phyloP scores from a whole-genome alignment of 2,329 filamentous ascomycete species.

The Pseudogymnoascus sp. region DNA sequence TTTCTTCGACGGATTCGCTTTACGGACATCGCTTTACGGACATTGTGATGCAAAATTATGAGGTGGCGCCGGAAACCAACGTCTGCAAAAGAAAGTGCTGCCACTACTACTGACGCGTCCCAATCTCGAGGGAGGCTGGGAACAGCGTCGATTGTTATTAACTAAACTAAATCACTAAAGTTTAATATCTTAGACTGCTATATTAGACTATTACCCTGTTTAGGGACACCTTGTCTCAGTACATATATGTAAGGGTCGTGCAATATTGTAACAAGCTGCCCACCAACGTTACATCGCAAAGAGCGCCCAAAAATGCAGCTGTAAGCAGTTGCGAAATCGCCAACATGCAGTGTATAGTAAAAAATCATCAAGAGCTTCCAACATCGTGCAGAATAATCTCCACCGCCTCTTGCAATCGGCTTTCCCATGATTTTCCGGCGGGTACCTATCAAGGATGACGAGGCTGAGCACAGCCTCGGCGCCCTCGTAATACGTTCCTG shows the following conservation, averaged over 20 bases:
- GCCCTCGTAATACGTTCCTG: background rate
- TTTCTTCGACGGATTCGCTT: conserved; percentile 30
- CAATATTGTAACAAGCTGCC: no score
- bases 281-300: no score
- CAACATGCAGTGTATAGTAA: no score
- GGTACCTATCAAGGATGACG: background rate
- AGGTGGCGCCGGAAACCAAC: background rate
- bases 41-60: background rate
- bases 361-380: background rate
- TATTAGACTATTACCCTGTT: no score
- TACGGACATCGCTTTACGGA: background rate
- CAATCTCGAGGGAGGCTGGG: no score
- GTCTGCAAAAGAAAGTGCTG: background rate
- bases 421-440: background rate
- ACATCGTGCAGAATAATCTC: background rate
- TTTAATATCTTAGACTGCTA: no score
- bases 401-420: background rate
- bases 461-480: conserved; percentile 5
- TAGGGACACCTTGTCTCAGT: no score
- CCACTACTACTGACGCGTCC: background rate
- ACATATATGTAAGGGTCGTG: no score
- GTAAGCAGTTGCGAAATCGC: no score
- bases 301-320: no score
- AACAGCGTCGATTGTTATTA: no score
- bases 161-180: no score